These are phyloP conservation scores for Blastomyces parvus DNA, from an alignment of 2,329 filamentous ascomycete genomes.

Conservation along the genomic window DNA sequence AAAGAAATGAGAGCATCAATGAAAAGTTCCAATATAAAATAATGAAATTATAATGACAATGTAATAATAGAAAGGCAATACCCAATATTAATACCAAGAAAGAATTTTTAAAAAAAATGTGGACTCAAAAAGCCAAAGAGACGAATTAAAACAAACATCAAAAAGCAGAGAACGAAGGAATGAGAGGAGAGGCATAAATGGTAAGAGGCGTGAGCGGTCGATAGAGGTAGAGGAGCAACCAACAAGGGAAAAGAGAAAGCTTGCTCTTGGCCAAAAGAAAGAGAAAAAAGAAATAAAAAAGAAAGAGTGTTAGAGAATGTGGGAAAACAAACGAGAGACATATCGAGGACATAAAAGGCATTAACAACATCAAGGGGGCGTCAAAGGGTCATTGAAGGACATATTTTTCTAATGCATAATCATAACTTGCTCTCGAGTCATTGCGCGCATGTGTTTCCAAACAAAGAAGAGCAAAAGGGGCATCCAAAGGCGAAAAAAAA, in stretches of 20 bases:
- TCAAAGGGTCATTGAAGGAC: not conserved
- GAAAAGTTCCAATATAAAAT: too few species aligned
- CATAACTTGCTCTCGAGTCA: not conserved
- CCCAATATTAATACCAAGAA: not conserved
- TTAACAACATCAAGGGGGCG: not conserved
- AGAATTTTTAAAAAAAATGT: not conserved
- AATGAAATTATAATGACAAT: not conserved
- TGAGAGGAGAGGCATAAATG: not conserved
- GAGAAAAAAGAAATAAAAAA: not conserved
- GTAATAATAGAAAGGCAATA: not conserved
- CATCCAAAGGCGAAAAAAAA: too few species aligned
- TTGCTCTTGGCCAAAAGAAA: not conserved
- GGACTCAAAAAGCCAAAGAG: not conserved
- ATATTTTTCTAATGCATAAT: not conserved
- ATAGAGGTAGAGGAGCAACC: not conserved
- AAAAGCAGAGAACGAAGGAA: not conserved
- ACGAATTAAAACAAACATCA: not conserved
- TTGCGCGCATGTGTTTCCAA: not conserved
- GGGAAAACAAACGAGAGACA: not conserved
- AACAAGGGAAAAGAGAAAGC: too few species aligned
- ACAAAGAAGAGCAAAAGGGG: not conserved
- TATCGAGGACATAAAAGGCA: not conserved
- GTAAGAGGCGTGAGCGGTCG: not conserved
- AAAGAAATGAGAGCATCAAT: not conserved
- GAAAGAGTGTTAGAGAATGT: not conserved